Percentiles rank a stretch among this genome's conserved stretches.
Conservation (phyloP, 2,329 filamentous ascomycete species). For the Venturiaceae sp. region DNA sequence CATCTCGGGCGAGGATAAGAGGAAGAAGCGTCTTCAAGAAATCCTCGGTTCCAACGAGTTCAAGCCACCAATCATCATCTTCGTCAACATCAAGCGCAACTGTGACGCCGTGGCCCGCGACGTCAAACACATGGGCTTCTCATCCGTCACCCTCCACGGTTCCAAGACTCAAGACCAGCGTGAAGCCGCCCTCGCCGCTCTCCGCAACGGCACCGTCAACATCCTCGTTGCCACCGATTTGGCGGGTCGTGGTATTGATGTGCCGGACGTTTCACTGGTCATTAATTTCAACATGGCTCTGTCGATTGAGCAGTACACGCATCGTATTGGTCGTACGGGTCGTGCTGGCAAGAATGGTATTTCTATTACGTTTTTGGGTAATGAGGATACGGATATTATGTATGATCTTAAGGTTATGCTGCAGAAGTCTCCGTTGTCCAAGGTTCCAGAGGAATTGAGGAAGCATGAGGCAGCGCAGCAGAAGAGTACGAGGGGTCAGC, state of each 20-base stretch:
- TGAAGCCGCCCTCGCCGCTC: conserved; percentile 79
- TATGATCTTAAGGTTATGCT: conserved; percentile 94
- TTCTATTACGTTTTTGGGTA: conserved; percentile 88
- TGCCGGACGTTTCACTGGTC: conserved; percentile 85
- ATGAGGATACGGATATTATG: conserved; percentile 80
- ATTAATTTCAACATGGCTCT: conserved; percentile 99
- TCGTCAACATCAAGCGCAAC: conserved; percentile 99
- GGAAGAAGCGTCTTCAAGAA: conserved; percentile 91
- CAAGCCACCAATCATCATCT: conserved; percentile 87
- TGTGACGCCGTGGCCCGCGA: conserved; percentile 91
- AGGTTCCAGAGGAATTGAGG: conserved; percentile 82
- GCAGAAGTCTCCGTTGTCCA: conserved; percentile 76
- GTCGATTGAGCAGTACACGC: conserved; percentile 90
- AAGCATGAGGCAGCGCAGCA: conserved; percentile 81
- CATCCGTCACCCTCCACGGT: conserved; percentile 82
- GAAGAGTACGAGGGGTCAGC: conserved; percentile 1
- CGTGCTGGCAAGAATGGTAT: conserved; percentile 95
- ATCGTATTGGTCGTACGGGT: conserved; percentile 93
- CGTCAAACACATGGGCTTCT: conserved; percentile 90
- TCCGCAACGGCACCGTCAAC: conserved; percentile 70
- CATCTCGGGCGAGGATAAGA: conserved; percentile 80
- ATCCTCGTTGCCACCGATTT: conserved; percentile 94
- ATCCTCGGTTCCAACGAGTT: conserved; percentile 77
- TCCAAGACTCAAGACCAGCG: conserved; percentile 97
- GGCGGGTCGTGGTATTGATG: conserved; percentile 94